Base-by-base conservation (phyloP, 225 moss, liverwort and hornwort species). In the Polytrichum commune region DNA sequence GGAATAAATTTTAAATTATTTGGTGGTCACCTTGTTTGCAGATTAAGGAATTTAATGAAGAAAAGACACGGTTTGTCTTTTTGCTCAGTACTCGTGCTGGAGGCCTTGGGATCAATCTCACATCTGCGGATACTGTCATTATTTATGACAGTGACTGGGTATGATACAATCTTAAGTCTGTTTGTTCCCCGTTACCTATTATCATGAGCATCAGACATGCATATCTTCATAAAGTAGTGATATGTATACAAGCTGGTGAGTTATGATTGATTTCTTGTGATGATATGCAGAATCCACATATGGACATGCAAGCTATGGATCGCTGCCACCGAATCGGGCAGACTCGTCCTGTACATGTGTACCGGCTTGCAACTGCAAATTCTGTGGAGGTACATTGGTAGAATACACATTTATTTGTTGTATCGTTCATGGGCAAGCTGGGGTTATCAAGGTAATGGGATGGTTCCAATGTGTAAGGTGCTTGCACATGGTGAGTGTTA, bases 111-210 rank as follows among this genome's bases (percentile, higher is more conserved):
- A 92, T 92, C 76, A 92, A 92, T 67, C 73, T 92, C 19, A 90
- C 90, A 35, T 84, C 90, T 18, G 92, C 92, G 22, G 92, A 92
- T 71, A 90, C 90, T 16, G 92, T 92, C 27, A 88, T 89, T 38
- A 86, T 92, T 35, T 92, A 92, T 62, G 92, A 92, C 60, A 92
- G 92, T 74, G 92, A 92, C 73, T 92, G 92, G 93, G 93, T 93
- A 82, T 24, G 75, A 67, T 63, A n/a, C 3, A 3, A 2, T 58
- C 28, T n/a, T 66, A n/a, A 46, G 85, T 46, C 46, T 46, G 7
- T 10, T 16, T 3, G 46, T 13, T 85, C 81, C 78, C 88, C 85
- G n/a, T 18, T 18, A 26, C 23, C 35, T 29, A 27, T 27, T 55
- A 25, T 69, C 19, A 55, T 26, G 24, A 19, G 69, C 2, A 27